phyloP scores from a whole-genome alignment of 345 rosid species.

The Hibiscus mutabilis region DNA sequence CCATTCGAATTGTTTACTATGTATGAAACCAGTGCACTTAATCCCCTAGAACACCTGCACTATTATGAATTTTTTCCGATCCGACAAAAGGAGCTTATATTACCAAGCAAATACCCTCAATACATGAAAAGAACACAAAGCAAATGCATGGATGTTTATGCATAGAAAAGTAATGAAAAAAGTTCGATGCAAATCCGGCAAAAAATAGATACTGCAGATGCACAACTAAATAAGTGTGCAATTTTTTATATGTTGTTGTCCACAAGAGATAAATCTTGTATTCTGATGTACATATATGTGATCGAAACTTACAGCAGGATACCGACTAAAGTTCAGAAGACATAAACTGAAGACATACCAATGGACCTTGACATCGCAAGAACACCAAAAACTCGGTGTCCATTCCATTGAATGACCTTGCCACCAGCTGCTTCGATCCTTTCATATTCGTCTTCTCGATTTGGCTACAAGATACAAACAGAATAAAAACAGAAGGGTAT shows the following conservation, averaged over 20 bases:
- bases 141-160: not conserved
- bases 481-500: not conserved
- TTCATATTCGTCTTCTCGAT: conserved; percentile 85
- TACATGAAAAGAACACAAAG: not conserved
- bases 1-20: not conserved
- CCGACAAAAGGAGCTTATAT: not conserved
- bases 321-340: not conserved
- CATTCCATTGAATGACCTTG: conserved; percentile 94
- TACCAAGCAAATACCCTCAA: not conserved
- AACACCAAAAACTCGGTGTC: conserved; percentile 94
- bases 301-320: not conserved
- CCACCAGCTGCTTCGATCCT: conserved; percentile 97
- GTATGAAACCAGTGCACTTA: no score
- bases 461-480: conserved; percentile 50
- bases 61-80: not conserved
- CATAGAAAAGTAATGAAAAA: not conserved
- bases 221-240: no score
- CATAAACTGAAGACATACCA: conserved; percentile 35
- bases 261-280: not conserved
- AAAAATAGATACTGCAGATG: not conserved
- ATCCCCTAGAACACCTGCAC: not conserved
- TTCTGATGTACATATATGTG: not conserved
- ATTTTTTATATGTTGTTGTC: no score
- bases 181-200: not conserved
- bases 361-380: conserved; percentile 97